Percentiles rank a stretch among this genome's conserved stretches.
Evolutionary conservation across 1,139 yeast species (phyloP).

Genomic region (Yamadazyma friedrichii): DNA sequence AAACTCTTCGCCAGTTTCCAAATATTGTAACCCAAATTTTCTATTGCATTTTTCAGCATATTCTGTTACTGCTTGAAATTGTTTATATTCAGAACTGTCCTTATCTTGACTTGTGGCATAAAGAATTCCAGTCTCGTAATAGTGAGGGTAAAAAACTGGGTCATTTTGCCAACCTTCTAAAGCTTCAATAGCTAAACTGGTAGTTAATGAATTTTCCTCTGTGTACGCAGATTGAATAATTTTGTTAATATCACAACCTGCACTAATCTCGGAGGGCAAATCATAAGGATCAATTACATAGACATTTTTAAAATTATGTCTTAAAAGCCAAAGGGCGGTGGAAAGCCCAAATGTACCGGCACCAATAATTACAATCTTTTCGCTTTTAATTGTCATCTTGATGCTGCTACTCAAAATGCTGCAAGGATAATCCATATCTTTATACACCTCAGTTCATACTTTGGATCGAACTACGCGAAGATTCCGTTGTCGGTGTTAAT

Average conservation of each 20-base stretch:
- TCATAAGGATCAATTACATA: slow-evolving; percentile 11
- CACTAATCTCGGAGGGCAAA: slow-evolving; percentile 9
- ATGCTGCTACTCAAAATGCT: too few relatives aligned
- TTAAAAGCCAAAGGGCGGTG: slow-evolving; percentile 30
- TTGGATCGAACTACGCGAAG: too few relatives aligned
- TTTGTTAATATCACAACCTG: slow-evolving; percentile 11
- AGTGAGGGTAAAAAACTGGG: slow-evolving; percentile 26
- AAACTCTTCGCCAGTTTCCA: slow-evolving; percentile 4
- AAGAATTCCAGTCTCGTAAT: slow-evolving; percentile 9
- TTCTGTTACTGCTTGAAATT: not conserved
- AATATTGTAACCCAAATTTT: slow-evolving; percentile 5
- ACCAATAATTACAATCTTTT: slow-evolving; percentile 32
- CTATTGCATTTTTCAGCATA: slow-evolving; percentile 4
- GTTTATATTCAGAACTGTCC: slow-evolving; percentile 5
- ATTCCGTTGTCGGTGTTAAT: too few relatives aligned
- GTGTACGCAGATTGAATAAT: slow-evolving; percentile 9
- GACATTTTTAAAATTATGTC: slow-evolving; percentile 15
- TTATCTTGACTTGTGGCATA: slow-evolving; percentile 16
- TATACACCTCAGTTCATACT: too few relatives aligned
- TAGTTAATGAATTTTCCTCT: slow-evolving; percentile 1
- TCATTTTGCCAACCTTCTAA: slow-evolving; percentile 19
- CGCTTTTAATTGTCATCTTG: not conserved
- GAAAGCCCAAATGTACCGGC: slow-evolving; percentile 48
- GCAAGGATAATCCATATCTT: too few relatives aligned
- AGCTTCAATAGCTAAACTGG: slow-evolving; percentile 16